Conservation (phyloP, 768 basidiomycete genomes). For the Boletus sensibilis region DNA sequence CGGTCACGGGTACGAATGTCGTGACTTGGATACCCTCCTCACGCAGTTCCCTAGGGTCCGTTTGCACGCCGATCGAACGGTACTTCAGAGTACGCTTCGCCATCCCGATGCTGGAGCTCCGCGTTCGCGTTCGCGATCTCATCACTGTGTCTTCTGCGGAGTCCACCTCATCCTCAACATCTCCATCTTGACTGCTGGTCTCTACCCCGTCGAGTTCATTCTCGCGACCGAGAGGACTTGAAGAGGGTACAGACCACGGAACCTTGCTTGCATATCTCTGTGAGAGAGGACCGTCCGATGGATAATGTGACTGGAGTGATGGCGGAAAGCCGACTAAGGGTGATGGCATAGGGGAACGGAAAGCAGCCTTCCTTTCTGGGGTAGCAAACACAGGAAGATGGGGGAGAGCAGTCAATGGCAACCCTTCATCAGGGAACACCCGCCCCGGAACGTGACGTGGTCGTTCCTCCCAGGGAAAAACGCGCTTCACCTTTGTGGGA, state of each 20-base stretch:
- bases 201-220: slow-evolving; percentile 46
- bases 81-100: slow-evolving; percentile 43
- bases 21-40: slow-evolving; percentile 62
- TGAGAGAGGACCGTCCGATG: slow-evolving; percentile 84
- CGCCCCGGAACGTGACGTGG: slow-evolving; percentile 65
- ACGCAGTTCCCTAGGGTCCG: slow-evolving; percentile 51
- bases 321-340: slow-evolving; percentile 48
- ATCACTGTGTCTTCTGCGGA: slow-evolving; percentile 42
- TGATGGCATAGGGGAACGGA: slow-evolving; percentile 33
- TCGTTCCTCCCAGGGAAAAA: slow-evolving; percentile 96
- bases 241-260: slow-evolving; percentile 47
- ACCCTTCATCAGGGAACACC: slow-evolving; percentile 68
- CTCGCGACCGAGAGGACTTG: slow-evolving; percentile 32
- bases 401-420: slow-evolving; percentile 39
- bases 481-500: slow-evolving; percentile 62
- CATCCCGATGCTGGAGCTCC: slow-evolving; percentile 31
- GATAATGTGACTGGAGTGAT: slow-evolving; percentile 68
- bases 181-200: slow-evolving; percentile 76
- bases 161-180: slow-evolving; percentile 75
- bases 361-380: slow-evolving; percentile 19
- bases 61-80: slow-evolving; percentile 70
- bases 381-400: slow-evolving; percentile 37
- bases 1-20: slow-evolving; percentile 12
- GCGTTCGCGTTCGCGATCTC: slow-evolving; percentile 37
- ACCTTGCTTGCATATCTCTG: slow-evolving; percentile 68